A percentile compares a stretch with the other conserved stretches of the same genome.
These are phyloP conservation scores for Angomonas ambiguus DNA, from an alignment of 208 protist genomes.

Conservation along the genomic window DNA sequence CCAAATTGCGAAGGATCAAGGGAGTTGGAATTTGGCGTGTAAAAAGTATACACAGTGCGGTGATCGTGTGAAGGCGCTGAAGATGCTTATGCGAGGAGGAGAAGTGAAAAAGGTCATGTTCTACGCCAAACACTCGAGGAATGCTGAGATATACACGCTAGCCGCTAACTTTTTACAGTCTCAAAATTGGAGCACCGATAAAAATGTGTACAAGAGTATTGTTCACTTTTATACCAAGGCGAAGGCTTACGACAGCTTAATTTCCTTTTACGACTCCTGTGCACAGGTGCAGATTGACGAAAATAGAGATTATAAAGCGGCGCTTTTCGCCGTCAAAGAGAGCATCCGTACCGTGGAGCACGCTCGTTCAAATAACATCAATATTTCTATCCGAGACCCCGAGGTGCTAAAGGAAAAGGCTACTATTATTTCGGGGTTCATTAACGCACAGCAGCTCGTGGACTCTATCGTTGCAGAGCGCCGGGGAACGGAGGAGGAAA, in stretches of 20 bases:
- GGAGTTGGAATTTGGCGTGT: slow-evolving; percentile 88
- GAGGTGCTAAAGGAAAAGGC: slow-evolving; percentile 44
- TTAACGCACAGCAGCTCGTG: slow-evolving; percentile 57
- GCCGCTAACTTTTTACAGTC: slow-evolving; percentile 96
- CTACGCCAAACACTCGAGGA: slow-evolving; percentile 94
- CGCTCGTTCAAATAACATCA: slow-evolving; percentile 20
- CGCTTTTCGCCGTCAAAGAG: slow-evolving; percentile 83
- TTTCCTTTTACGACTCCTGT: slow-evolving; percentile 91
- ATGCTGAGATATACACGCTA: slow-evolving; percentile 93
- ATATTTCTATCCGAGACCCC: slow-evolving; percentile 28
- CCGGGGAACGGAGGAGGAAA: slow-evolving; percentile 27
- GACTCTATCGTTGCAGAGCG: slow-evolving; percentile 31
- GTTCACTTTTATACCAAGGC: slow-evolving; percentile 96
- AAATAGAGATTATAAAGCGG: slow-evolving; percentile 93
- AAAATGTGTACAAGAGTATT: slow-evolving; percentile 95
- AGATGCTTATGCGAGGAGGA: slow-evolving; percentile 95
- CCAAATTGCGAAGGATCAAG: slow-evolving; percentile 85
- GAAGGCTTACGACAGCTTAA: slow-evolving; percentile 88
- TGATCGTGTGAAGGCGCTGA: slow-evolving; percentile 95
- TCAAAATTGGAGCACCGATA: slow-evolving; percentile 89
- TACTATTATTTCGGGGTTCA: slow-evolving; percentile 45
- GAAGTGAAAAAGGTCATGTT: slow-evolving; percentile 97
- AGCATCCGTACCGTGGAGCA: slow-evolving; percentile 61
- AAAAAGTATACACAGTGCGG: slow-evolving; percentile 94
- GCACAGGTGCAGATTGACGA: slow-evolving; percentile 96